These are phyloP conservation scores for Hypoxylon sp. DNA, from an alignment of 2,329 filamentous ascomycete genomes.

Conservation along the genomic window DNA sequence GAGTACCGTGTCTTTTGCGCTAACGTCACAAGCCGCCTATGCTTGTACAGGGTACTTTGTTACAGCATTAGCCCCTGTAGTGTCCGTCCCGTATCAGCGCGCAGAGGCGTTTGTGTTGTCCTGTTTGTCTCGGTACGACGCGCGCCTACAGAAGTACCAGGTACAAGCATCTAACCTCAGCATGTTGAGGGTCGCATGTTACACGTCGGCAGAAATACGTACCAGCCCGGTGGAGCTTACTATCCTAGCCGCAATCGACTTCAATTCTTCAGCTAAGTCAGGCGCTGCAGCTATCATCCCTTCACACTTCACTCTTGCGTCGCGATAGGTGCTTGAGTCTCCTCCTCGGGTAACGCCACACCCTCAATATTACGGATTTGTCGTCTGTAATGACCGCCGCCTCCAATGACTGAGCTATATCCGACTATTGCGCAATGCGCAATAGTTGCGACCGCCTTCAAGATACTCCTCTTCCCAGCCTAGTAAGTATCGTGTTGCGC, in stretches of 20 bases:
- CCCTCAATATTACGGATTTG: slow-evolving; percentile 1
- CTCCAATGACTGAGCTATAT: slow-evolving; percentile 77
- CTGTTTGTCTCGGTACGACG: neutral
- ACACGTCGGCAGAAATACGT: slow-evolving; percentile 35
- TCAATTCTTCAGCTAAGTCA: slow-evolving; percentile 34
- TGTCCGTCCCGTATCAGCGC: slow-evolving; percentile 7
- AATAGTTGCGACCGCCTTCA: slow-evolving; percentile 84
- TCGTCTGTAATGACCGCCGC: slow-evolving; percentile 33
- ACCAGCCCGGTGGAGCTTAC: slow-evolving; percentile 30
- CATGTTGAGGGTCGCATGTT: slow-evolving; percentile 19
- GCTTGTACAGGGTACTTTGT: no score
- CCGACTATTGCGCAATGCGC: slow-evolving; percentile 91
- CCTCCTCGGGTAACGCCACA: slow-evolving; percentile 2
- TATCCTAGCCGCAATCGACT: slow-evolving; percentile 39
- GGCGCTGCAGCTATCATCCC: slow-evolving; percentile 10
- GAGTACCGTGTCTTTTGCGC: slow-evolving; percentile 3
- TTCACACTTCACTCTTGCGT: slow-evolving; percentile 1
- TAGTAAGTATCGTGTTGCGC: slow-evolving; percentile 73
- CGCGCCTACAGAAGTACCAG: neutral
- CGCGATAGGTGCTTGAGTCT: slow-evolving; percentile 6
- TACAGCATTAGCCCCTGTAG: neutral
- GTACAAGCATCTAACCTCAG: no score
- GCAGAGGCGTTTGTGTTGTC: slow-evolving; percentile 11
- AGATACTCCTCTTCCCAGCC: slow-evolving; percentile 89
- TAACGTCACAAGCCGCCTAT: slow-evolving; percentile 17